A percentile compares a stretch with the other conserved stretches of the same genome.
Conservation (phyloP, 768 basidiomycete genomes). For the Lyophyllum semitale region DNA sequence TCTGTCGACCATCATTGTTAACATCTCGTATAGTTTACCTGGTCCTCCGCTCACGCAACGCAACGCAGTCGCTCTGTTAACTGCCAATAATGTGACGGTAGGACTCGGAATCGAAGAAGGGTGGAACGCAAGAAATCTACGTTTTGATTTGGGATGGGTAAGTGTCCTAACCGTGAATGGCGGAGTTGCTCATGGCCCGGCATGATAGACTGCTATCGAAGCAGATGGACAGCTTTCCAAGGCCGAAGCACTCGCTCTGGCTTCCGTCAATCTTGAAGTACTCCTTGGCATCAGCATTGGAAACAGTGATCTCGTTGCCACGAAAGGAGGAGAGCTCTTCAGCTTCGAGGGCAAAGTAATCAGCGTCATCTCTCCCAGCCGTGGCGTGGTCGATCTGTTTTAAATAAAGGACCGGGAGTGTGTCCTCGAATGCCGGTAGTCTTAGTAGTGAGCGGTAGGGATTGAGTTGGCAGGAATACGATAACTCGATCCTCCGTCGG, state of each 20-base stretch:
- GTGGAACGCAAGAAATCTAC: constrained; percentile 74
- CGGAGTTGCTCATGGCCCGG: background rate
- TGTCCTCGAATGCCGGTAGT: too few species aligned
- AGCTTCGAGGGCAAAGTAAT: constrained; percentile 49
- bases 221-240: constrained; percentile 39
- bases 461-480: too few species aligned
- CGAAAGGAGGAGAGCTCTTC: constrained; percentile 54
- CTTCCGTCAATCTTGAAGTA: constrained; percentile 45
- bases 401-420: constrained; percentile 5
- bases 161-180: constrained; percentile 22
- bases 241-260: constrained; percentile 46
- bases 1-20: background rate
- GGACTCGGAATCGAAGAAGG: constrained; percentile 64
- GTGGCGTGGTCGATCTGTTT: constrained; percentile 20
- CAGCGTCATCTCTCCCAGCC: constrained; percentile 54
- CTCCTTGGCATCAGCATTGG: constrained; percentile 36
- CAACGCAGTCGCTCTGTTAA: constrained; percentile 57
- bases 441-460: too few species aligned
- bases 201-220: constrained; percentile 43
- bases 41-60: constrained; percentile 69
- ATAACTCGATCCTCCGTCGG: too few species aligned
- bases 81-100: constrained; percentile 72
- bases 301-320: constrained; percentile 60
- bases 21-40: constrained; percentile 45
- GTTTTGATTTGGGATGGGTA: constrained; percentile 87